These are phyloP conservation scores for Raphanus hybrid DNA, from an alignment of 441 rosid species.

Conservation along the genomic window DNA sequence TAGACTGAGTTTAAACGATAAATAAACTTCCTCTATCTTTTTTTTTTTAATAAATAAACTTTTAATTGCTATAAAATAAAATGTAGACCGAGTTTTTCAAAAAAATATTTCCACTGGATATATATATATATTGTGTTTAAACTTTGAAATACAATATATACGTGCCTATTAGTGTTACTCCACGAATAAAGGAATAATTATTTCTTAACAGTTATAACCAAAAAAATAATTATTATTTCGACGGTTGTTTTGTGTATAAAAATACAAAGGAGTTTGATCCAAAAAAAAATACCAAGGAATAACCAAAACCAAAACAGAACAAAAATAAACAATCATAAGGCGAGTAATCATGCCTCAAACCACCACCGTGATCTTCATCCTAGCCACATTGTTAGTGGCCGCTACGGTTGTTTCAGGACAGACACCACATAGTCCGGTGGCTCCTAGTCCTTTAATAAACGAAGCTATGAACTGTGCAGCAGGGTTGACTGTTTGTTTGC, in stretches of 20 bases:
- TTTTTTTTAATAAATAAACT: neutral
- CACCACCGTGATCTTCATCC: constrained; percentile 20
- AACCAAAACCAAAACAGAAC: neutral
- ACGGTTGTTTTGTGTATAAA: neutral
- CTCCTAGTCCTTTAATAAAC: constrained; percentile 30
- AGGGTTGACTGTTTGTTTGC: constrained; percentile 25
- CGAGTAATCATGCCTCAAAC: constrained; percentile 26
- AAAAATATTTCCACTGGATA: neutral
- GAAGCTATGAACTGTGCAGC: constrained; percentile 25
- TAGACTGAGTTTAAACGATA: neutral
- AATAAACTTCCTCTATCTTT: neutral
- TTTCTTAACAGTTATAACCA: neutral
- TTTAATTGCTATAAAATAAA: neutral
- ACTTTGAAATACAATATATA: neutral
- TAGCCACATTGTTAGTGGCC: constrained; percentile 24
- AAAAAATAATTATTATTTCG: neutral
- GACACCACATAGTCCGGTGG: neutral
- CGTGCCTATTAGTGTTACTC: constrained; percentile 5
- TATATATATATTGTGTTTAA: neutral
- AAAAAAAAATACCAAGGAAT: neutral
- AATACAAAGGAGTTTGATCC: neutral
- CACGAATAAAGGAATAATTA: neutral
- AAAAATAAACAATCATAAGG: neutral
- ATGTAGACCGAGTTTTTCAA: neutral
- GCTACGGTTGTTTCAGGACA: constrained; percentile 32